Evolutionary conservation across 129 eudicot species (phyloP).

Genomic region (Ambrosia trifida): DNA sequence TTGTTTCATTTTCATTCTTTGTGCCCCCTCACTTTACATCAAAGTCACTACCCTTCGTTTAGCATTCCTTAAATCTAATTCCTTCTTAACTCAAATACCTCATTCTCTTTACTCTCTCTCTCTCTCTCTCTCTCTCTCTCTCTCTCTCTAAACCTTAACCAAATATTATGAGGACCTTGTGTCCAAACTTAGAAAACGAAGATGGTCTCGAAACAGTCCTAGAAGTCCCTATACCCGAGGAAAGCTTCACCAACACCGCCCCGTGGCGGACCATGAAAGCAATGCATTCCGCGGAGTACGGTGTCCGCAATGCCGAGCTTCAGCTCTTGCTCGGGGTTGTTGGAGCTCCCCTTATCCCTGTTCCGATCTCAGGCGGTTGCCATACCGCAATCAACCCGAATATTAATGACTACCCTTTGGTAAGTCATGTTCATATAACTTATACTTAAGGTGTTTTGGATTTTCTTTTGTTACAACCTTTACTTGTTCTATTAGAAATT

Average conservation of each 20-base stretch:
- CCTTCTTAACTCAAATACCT: constrained; percentile 17
- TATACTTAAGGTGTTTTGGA: too few species aligned
- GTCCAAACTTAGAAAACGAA: constrained; percentile 67
- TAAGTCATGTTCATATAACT: constrained; percentile 31
- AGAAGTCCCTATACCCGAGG: constrained; percentile 92
- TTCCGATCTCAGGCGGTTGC: constrained; percentile 52
- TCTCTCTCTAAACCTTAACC: constrained; percentile 10
- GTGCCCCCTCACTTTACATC: constrained; percentile 39
- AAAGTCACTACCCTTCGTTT: constrained; percentile 27
- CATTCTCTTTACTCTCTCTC: not conserved
- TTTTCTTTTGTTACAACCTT: too few species aligned
- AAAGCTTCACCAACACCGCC: constrained; percentile 37
- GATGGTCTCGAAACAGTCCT: constrained; percentile 87
- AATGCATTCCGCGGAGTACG: constrained; percentile 27
- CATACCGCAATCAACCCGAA: constrained; percentile 26
- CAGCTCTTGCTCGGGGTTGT: constrained; percentile 86
- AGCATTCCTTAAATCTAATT: constrained; percentile 5
- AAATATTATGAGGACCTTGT: constrained; percentile 66
- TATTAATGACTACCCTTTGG: constrained; percentile 63
- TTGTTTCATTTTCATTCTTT: constrained; percentile 29
- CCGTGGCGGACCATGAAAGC: constrained; percentile 60
- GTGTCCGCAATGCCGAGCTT: constrained; percentile 51
- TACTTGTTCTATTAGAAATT: too few species aligned
- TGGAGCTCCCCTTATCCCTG: constrained; percentile 88
- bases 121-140: not conserved